These are phyloP conservation scores for Trametes cinnabarina DNA, from an alignment of 768 basidiomycete genomes.

Conservation along the genomic window DNA sequence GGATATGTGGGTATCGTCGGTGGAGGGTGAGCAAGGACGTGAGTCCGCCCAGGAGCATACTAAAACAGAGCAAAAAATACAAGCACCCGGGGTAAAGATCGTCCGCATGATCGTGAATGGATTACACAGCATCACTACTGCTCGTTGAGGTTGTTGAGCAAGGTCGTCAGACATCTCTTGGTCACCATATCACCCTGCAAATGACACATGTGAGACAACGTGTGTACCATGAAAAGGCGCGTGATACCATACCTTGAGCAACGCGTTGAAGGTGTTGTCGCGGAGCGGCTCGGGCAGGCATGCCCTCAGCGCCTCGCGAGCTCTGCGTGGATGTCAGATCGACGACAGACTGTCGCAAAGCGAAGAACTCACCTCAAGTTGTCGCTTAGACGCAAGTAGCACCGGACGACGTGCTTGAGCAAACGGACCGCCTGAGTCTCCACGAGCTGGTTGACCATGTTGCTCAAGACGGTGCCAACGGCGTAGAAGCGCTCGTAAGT, in stretches of 20 bases:
- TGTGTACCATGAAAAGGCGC: not conserved
- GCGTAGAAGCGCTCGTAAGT: conserved; percentile 99
- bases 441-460: conserved; percentile 98
- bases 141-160: conserved; percentile 85
- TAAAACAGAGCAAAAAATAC: conserved; percentile 21
- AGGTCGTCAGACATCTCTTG: conserved; percentile 86
- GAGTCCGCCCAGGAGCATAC: conserved; percentile 15
- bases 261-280: conserved; percentile 86
- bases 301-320: conserved; percentile 91
- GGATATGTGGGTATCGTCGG: not conserved
- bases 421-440: conserved; percentile 96
- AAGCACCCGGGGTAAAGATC: conserved; percentile 17
- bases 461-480: conserved; percentile 95
- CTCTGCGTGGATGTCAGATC: conserved; percentile 46
- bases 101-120: conserved; percentile 8
- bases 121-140: conserved; percentile 16
- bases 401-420: conserved; percentile 96
- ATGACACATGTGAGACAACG: not conserved
- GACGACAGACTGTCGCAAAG: not conserved
- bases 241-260: conserved; percentile 70
- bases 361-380: conserved; percentile 70
- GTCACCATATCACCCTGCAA: conserved; percentile 94
- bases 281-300: conserved; percentile 94
- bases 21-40: not conserved
- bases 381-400: conserved; percentile 93